Evolutionary conservation across 179 eudicot genomes (phyloP), one percentile per base, ranked within the genome.

Genomic region (Actinidia polygama): DNA sequence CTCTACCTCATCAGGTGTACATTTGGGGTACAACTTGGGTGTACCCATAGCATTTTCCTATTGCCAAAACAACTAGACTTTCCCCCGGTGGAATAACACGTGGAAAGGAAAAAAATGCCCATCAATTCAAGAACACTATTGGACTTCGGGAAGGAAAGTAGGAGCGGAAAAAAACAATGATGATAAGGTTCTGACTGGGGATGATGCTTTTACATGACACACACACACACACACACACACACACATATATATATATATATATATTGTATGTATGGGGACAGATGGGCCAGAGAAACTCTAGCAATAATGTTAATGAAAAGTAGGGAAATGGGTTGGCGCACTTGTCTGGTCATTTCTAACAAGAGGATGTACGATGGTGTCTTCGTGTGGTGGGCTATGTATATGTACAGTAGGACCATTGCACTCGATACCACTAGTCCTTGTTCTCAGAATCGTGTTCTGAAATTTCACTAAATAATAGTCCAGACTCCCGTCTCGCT

Each of bases 231-330:
- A n/a, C n/a, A n/a, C 61, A 57, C 26, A n/a, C 6, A 64, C n/a
- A 30, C 69, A 23, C 36, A 23, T 23, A 64, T 64, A 5, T 64
- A 23, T 24, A 46, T 8, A 19, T 47, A 10, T 9, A 47, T 47
- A 21, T 23, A 11, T 12, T 5, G 6, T 11, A 68, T 36, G 16
- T 5, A 15, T 9, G 1, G 9, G 73, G 18, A 74, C 3, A 10
- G 19, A 4, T 63, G 79, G 79, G 79, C 11, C 66, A 51, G 79
- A 8, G 64, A 70, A 30, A 75, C 4, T 26, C 14, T 54, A 24
- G 79, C 24, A 75, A 75, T 75, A 75, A 75, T 75, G 79, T 30
- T 26, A 49, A 75, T 14, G 46, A 75, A 36, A 54, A 75, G 47
- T 75, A 14, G 61, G 78, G 46, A 75, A 55, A 75, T 75, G 49